phyloP scores from a whole-genome alignment of 441 rosid species.

The Arabidopsis hybrid region DNA sequence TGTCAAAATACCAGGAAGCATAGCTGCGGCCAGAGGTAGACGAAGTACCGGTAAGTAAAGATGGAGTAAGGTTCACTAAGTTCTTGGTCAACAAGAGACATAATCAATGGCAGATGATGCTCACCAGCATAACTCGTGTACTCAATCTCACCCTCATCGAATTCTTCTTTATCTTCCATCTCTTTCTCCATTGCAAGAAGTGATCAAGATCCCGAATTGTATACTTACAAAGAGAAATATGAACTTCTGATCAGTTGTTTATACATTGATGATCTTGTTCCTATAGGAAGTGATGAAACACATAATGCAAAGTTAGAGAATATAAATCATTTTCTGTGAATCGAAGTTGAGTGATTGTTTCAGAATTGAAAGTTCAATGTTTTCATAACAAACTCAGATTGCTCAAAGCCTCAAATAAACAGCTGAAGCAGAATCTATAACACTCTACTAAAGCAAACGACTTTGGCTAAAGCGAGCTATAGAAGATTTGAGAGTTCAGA shows the following conservation, averaged over 20 bases:
- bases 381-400: not conserved
- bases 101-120: slow-evolving; percentile 89
- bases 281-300: not conserved
- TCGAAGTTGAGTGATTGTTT: not conserved
- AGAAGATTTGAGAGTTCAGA: not conserved
- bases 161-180: slow-evolving; percentile 50
- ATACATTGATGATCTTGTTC: not conserved
- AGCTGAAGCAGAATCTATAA: slow-evolving; percentile 5
- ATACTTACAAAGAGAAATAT: not conserved
- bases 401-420: not conserved
- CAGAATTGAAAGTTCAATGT: not conserved
- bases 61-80: slow-evolving; percentile 97
- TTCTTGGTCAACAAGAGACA: slow-evolving; percentile 90
- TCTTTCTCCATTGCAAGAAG: slow-evolving; percentile 1
- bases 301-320: not conserved
- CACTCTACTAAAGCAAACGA: not conserved
- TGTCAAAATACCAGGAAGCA: slow-evolving; percentile 68
- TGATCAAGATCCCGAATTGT: not conserved
- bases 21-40: slow-evolving; percentile 96
- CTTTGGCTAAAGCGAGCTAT: not conserved
- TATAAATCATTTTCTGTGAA: not conserved
- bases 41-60: slow-evolving; percentile 97
- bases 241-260: not conserved
- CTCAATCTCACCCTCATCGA: slow-evolving; percentile 72
- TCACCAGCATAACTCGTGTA: slow-evolving; percentile 89